These are phyloP conservation scores for Amylocarpus encephaloides DNA, from an alignment of 2,329 filamentous ascomycete species.

Conservation along the genomic window DNA sequence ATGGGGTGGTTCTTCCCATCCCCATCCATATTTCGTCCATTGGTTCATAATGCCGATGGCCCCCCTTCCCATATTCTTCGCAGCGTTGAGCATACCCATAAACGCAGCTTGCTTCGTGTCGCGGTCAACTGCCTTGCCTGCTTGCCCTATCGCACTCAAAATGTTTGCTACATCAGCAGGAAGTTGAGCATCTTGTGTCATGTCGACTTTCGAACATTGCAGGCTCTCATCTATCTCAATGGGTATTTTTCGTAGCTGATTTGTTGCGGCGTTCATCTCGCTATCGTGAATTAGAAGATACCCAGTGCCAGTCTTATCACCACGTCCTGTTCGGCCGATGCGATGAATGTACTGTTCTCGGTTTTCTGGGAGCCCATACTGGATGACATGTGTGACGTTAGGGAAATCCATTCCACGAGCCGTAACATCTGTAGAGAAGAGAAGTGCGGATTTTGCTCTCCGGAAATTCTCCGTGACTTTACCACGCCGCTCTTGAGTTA, in stretches of 20 bases:
- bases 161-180: constrained; percentile 24
- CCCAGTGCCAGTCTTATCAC: constrained; percentile 65
- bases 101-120: constrained; percentile 25
- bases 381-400: constrained; percentile 70
- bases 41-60: constrained; percentile 23
- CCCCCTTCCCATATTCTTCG: constrained; percentile 1
- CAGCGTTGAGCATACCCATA: constrained; percentile 17
- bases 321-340: constrained; percentile 69
- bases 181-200: constrained; percentile 31
- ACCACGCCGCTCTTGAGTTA: constrained; percentile 65
- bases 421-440: constrained; percentile 76
- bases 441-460: constrained; percentile 49
- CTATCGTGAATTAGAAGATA: constrained; percentile 24
- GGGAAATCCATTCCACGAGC: constrained; percentile 82
- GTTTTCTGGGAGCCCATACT: constrained; percentile 57
- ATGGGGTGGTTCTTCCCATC: constrained; percentile 27
- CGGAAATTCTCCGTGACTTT: constrained; percentile 68
- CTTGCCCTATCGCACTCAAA: constrained; percentile 23
- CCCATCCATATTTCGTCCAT: constrained; percentile 31
- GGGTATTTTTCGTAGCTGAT: constrained; percentile 26
- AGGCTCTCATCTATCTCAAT: constrained; percentile 24
- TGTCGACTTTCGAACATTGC: constrained; percentile 26
- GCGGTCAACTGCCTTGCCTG: constrained; percentile 26
- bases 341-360: constrained; percentile 71
- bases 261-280: constrained; percentile 18